Evolutionary conservation across 345 rosid genomes (phyloP).

Genomic region (Hypericum perforatum): DNA sequence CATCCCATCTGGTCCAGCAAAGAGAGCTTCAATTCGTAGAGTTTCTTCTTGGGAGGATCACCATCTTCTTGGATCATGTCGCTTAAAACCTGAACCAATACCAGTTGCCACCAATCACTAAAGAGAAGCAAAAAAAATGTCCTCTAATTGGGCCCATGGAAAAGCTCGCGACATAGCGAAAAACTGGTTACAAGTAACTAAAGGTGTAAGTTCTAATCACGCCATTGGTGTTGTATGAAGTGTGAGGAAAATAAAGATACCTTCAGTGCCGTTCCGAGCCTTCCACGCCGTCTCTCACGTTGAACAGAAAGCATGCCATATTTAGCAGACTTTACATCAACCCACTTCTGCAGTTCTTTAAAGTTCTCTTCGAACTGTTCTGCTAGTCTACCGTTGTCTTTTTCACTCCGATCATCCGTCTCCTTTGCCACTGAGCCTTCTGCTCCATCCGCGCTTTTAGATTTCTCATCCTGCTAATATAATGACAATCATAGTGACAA

Average conservation of each 20-base stretch:
- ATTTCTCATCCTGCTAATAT: conserved; percentile 37
- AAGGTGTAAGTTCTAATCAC: too few species aligned
- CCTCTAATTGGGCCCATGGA: not conserved
- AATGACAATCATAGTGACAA: conserved; percentile 2
- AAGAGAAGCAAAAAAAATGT: not conserved
- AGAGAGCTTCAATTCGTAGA: conserved; percentile 61
- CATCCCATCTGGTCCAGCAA: conserved; percentile 79
- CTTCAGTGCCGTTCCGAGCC: conserved; percentile 87
- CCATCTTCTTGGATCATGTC: conserved; percentile 69
- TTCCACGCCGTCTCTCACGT: conserved; percentile 57
- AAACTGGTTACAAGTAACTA: too few species aligned
- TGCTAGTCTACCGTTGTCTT: conserved; percentile 27
- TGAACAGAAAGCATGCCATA: conserved; percentile 61
- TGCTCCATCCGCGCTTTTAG: conserved; percentile 16
- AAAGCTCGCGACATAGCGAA: too few species aligned
- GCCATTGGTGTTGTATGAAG: too few species aligned
- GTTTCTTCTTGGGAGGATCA: conserved; percentile 70
- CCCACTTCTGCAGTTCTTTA: conserved; percentile 81
- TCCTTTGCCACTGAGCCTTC: conserved; percentile 35
- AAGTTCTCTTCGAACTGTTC: conserved; percentile 70
- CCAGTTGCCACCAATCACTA: not conserved
- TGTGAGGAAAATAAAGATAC: conserved; percentile 20
- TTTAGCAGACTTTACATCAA: conserved; percentile 65
- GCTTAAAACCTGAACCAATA: conserved; percentile 42
- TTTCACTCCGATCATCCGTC: conserved; percentile 20